Base-by-base conservation (phyloP, 306 rosid genomes). In the Lathyrus sativus region DNA sequence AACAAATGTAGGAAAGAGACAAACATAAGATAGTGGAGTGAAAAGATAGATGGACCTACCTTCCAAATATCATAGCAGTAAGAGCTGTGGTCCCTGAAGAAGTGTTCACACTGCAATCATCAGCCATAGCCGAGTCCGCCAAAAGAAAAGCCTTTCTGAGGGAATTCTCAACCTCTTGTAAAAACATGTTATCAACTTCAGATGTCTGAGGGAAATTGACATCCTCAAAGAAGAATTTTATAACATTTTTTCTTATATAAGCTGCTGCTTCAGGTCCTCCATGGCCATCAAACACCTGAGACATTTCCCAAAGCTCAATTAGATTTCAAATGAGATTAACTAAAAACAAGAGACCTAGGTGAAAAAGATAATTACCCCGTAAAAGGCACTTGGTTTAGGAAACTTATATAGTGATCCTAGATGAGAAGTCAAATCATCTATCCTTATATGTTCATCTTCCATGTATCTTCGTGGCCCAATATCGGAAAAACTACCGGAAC, bases 251-350 rank as follows among this genome's bases (percentile, higher is more conserved):
- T 65, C 79, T 81, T 14, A 88, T 79, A 75, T 80, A 95, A 71
- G 97, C 88, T 14, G 99, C 95, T 17, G 99, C 99, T 83, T 95
- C 97, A n/a, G 97, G 92, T 78, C 99, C 99, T 82, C 99, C 99
- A 75, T 95, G 99, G 17, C 99, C 99, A 76, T 95, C 99, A 80
- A 95, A 95, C 41, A 95, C 93, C 98, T 93, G 81, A 58, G 28
- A 65, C 6, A 75, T 33, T 62, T 10, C 4, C 50, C 53, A 45
- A 50, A 58, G 38, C 50, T 60, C 72, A 60, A 53, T 70, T 61
- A 85, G 46, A 65, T 63, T 68, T 37, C 41, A 53, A 71, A 45
- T 26, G 41, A 13, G 55, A 70, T 64, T 38, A 33, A 19, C 33
- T 48, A 51, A 63, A 44, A 37, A 26, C 37, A 45, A 58, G 68